phyloP scores from a whole-genome alignment of 768 basidiomycete genomes.

The Boletus pseudopeckii region DNA sequence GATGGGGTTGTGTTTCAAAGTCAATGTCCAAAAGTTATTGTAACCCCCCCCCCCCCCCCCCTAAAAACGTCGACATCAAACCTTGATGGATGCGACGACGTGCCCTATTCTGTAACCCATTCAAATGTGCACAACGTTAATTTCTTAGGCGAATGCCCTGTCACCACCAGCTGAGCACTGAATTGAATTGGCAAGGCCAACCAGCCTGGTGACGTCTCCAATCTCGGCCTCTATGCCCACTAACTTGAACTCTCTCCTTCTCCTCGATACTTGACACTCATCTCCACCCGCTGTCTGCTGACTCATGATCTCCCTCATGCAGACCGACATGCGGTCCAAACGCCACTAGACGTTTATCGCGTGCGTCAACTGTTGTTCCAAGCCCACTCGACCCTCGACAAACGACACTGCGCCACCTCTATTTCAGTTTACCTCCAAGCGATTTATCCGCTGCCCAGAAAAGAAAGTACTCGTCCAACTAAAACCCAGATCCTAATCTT shows the following conservation, averaged over 20 bases:
- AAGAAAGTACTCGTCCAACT: neutral
- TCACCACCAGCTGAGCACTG: too few species aligned
- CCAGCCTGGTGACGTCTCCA: neutral
- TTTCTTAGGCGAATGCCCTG: constrained; percentile 8
- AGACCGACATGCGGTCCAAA: constrained; percentile 12
- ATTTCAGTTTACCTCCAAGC: neutral
- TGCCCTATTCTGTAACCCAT: neutral
- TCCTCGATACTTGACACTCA: neutral
- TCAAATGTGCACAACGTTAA: constrained; percentile 20
- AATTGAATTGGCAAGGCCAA: too few species aligned
- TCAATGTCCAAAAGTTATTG: too few species aligned
- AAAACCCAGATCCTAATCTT: constrained; percentile 26
- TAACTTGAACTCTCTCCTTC: neutral
- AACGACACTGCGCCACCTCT: neutral
- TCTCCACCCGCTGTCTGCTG: neutral
- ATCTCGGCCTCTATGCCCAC: constrained; percentile 12
- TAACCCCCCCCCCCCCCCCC: neutral
- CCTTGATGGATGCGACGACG: constrained; percentile 18
- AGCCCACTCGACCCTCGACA: constrained; percentile 6
- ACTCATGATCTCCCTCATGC: neutral
- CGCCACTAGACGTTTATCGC: constrained; percentile 32
- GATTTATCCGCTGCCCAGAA: constrained; percentile 1
- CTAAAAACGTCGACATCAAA: constrained; percentile 22
- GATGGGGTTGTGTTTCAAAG: too few species aligned
- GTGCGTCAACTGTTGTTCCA: constrained; percentile 20